Conservation (phyloP, 83 land plant genomes). For the Isoetes engelmannii region DNA sequence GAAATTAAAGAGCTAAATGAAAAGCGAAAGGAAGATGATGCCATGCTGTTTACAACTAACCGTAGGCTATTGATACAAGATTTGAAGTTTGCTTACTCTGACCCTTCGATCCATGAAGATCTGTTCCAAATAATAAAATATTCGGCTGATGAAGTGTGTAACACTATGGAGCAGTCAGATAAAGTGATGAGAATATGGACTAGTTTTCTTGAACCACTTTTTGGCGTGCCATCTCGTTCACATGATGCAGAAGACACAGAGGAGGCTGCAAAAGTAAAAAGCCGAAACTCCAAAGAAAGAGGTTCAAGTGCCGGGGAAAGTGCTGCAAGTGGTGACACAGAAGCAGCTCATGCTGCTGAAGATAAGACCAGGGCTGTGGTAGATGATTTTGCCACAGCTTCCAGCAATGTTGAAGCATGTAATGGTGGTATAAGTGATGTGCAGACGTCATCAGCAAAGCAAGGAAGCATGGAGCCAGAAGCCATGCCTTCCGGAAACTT, state of each 20-base stretch:
- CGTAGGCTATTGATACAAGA: slow-evolving; percentile 44
- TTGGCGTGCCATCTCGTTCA: slow-evolving; percentile 43
- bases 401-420: background rate
- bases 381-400: slow-evolving; percentile 8
- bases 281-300: slow-evolving; percentile 13
- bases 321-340: slow-evolving; percentile 39
- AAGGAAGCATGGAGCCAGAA: background rate
- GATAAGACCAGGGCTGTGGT: background rate
- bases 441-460: background rate
- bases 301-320: slow-evolving; percentile 27
- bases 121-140: slow-evolving; percentile 54
- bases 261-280: slow-evolving; percentile 35
- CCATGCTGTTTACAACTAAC: slow-evolving; percentile 46
- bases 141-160: slow-evolving; percentile 52
- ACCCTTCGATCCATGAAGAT: slow-evolving; percentile 52
- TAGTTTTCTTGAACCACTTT: slow-evolving; percentile 48
- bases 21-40: slow-evolving; percentile 53
- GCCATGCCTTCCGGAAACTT: no score
- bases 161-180: slow-evolving; percentile 51
- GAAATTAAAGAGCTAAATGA: slow-evolving; percentile 64
- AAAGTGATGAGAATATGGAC: slow-evolving; percentile 59
- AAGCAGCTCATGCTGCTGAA: background rate
- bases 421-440: background rate
- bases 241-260: slow-evolving; percentile 53
- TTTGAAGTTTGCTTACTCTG: slow-evolving; percentile 42